Evolutionary conservation across 2,329 filamentous ascomycete species (phyloP), one percentile per base, ranked within the genome.

Genomic region (Fusarium zealandicum): DNA sequence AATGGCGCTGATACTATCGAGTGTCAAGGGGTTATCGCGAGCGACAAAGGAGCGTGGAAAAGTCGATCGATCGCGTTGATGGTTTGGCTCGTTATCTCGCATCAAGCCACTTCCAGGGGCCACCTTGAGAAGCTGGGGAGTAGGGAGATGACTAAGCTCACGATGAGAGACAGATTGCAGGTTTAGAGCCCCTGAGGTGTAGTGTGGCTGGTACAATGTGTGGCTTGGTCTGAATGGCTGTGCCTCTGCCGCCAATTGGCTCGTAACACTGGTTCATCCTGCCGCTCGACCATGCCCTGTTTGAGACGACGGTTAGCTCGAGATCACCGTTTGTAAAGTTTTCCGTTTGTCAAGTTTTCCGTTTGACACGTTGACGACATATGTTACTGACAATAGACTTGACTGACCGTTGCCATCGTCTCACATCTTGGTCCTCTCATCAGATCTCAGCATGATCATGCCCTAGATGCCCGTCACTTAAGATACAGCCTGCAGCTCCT

Each of bases 81-180:
- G 44, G 35, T 35, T 50, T 52, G 47, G 37, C 44, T 59, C 60
- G 48, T 54, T 46, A 52, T 58, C 57, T n/a, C 58, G 57, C 64
- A 64, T 68, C 48, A 51, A 61, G 56, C 65, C 65, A 61, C 64
- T 62, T 46, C 47, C 59, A 64, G 51, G 66, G 60, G 63, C 64
- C 63, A 68, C 63, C 59, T 65, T 56, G 60, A n/a, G n/a, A 60
- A 59, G 38, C 42, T 55, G 48, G 54, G 36, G 58, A 61, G 56
- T 51, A 46, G 45, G 14, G 36, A 22, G 36, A 53, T 63, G 59
- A 63, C 60, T 63, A 63, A 63, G 59, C 60, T 32, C 46, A 28
- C 50, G 43, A 64, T 61, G 43, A 54, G 56, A 62, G 60, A 49
- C 64, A 66, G 63, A 65, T 66, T 66, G 63, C 63, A 65, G 47